phyloP scores from a whole-genome alignment of 2,329 filamentous ascomycete species.

The Ophiocordyceps camponoti-floridani region DNA sequence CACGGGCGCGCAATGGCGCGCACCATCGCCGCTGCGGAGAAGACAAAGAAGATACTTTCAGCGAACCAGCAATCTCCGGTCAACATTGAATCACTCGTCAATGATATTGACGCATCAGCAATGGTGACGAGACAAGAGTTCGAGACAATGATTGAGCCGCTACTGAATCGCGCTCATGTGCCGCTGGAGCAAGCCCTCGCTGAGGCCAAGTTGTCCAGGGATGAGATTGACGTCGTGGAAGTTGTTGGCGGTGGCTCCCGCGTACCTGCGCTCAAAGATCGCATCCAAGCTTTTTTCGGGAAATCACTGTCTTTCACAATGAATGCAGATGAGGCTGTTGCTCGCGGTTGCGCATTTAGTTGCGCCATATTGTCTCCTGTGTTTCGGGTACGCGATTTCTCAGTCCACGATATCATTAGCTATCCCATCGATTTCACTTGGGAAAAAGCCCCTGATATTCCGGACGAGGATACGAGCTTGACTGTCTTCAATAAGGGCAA shows the following conservation, averaged over 20 bases:
- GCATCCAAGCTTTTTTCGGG: slow-evolving; percentile 78
- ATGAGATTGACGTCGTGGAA: slow-evolving; percentile 88
- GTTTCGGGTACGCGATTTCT: slow-evolving; percentile 96
- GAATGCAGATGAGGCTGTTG: slow-evolving; percentile 95
- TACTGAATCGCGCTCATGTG: slow-evolving; percentile 52
- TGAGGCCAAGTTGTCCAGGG: slow-evolving; percentile 78
- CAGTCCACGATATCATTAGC: slow-evolving; percentile 90
- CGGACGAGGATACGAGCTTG: slow-evolving; percentile 92
- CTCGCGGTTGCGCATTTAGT: slow-evolving; percentile 89
- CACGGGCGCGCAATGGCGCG: slow-evolving; percentile 83
- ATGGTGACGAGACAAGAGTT: slow-evolving; percentile 91
- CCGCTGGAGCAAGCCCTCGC: slow-evolving; percentile 83
- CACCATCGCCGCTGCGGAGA: slow-evolving; percentile 78
- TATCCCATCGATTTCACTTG: slow-evolving; percentile 98
- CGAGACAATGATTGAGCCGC: slow-evolving; percentile 73
- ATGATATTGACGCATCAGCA: slow-evolving; percentile 78
- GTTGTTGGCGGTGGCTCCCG: slow-evolving; percentile 89
- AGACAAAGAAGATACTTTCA: slow-evolving; percentile 95
- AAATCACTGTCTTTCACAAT: slow-evolving; percentile 89
- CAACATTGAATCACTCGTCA: slow-evolving; percentile 98
- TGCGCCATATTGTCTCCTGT: slow-evolving; percentile 94
- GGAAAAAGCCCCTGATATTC: slow-evolving; percentile 97
- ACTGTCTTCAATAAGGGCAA: slow-evolving; percentile 97
- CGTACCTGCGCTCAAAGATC: slow-evolving; percentile 82
- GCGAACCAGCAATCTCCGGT: slow-evolving; percentile 84